Evolutionary conservation across 2,329 filamentous ascomycete species (phyloP), one percentile per base, ranked within the genome.

Genomic region (Leptosphaerulina australis): DNA sequence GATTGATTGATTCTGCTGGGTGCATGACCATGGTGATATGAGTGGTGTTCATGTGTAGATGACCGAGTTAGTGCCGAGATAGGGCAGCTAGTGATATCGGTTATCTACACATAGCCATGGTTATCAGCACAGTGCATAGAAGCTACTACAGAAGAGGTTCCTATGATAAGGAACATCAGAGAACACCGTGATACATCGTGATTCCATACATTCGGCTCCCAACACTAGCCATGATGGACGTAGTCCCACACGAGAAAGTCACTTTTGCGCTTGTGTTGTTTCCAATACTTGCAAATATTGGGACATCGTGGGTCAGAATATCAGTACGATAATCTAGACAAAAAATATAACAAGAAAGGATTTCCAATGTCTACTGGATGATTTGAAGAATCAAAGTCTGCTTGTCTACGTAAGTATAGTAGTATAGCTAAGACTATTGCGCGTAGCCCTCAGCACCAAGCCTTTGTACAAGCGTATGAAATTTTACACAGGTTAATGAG

Each of bases 311-410:
- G 70, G 70, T 5, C 61, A 59, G 29, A 79, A 84, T 3, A 77
- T 88, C 33, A 80, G 84, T 1, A 79, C 78, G 0, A 83, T 84
- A 6, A 81, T 88, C 47, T 88, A 84, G 84, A 82, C 80, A 0
- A 76, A 79, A 46, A 78, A 79, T 2, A 80, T 88, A 51, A 78
- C 77, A 11, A 43, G 34, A 18, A 56, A 52, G 30, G 45, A 64
- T 11, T 40, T 26, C 3, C 38, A 54, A 21, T 59, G 62, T 31
- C 41, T 68, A 26, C 64, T 60, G 4, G 48, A 36, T 2, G 53
- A 43, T n/a, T 38, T 47, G 4, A 56, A 53, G 17, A 29, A 22
- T 10, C 17, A 55, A 24, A 44, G 51, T 8, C 38, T 31, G 6
- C 11, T 24, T 4, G 49, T 63, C 10, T 60, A 56, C 54, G 75